phyloP scores from a whole-genome alignment of 2,329 filamentous ascomycete genomes.

The Aspergillus fischeri region DNA sequence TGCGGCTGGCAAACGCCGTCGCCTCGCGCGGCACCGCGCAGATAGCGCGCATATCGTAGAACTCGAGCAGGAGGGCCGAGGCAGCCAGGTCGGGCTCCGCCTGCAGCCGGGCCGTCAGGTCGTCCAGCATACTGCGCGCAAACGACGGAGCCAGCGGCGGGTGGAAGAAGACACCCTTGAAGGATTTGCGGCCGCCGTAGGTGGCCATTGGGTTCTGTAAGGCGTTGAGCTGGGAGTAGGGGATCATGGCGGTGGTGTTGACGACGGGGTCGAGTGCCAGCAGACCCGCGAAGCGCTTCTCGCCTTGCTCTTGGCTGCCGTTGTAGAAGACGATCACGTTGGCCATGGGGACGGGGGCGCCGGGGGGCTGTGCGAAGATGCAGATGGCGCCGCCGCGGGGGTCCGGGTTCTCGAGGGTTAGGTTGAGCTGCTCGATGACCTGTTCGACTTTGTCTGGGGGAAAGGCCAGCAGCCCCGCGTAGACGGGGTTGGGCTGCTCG shows the following conservation, averaged over 20 bases:
- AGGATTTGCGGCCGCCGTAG: slow-evolving; percentile 38
- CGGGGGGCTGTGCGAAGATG: slow-evolving; percentile 27
- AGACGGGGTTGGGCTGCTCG: slow-evolving; percentile 31
- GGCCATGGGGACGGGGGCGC: slow-evolving; percentile 27
- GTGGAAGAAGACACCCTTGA: slow-evolving; percentile 45
- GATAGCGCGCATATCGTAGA: slow-evolving; percentile 40
- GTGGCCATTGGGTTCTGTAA: slow-evolving; percentile 35
- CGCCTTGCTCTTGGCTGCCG: slow-evolving; percentile 34
- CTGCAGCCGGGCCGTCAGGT: slow-evolving; percentile 26
- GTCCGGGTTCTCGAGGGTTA: slow-evolving; percentile 55
- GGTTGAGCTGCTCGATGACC: slow-evolving; percentile 25
- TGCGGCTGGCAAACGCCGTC: slow-evolving; percentile 47
- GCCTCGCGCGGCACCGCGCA: slow-evolving; percentile 31
- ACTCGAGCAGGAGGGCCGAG: slow-evolving; percentile 39
- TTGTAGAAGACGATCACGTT: slow-evolving; percentile 35
- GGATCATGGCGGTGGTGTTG: slow-evolving; percentile 38
- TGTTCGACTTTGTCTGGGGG: slow-evolving; percentile 20
- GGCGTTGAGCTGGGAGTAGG: slow-evolving; percentile 41
- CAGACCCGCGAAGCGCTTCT: slow-evolving; percentile 34
- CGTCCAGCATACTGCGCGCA: slow-evolving; percentile 27
- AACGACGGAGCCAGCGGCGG: slow-evolving; percentile 38
- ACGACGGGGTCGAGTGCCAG: slow-evolving; percentile 36
- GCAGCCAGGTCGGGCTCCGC: slow-evolving; percentile 26
- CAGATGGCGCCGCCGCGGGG: slow-evolving; percentile 46
- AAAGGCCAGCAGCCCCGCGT: slow-evolving; percentile 29